Base-by-base conservation (phyloP, 2,329 filamentous ascomycete genomes). In the Cladophialophora immunda region DNA sequence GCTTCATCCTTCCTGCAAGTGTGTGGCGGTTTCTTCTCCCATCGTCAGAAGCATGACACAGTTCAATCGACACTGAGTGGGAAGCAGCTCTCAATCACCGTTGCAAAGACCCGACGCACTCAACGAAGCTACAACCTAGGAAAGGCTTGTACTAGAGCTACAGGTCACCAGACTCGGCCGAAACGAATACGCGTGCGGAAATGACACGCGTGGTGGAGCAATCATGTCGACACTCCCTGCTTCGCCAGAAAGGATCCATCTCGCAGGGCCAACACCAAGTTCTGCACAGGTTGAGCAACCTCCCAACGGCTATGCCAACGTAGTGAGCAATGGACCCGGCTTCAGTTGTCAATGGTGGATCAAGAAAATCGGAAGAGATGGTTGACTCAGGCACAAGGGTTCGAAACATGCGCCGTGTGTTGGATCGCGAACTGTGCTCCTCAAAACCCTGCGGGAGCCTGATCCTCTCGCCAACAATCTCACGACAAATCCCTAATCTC, bases 131-230 rank as follows among this genome's bases (percentile, higher is more conserved):
- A 75, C 81, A 15, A 74, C 81, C 62, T 83, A 83, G 71, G 79
- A 79, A 36, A 68, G 83, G 22, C 72, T 78, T 1, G 81, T 83
- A 64, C 80, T 81, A 72, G 80, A 81, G 8, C 83, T 83, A 57
- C 71, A 80, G 4, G 81, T 78, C 5, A 75, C 78, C 1, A 81
- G 77, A 2, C 83, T 83, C 53, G 82, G 83, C 57, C 73, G 77
- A 19, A 79, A 78, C 59, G 67, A 72, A 58, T 78, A 77, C 58
- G 71, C 82, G n/a, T 81, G 81, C 11, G 81, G 81, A 0, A 71
- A 13, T 13, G 13, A 34, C 32, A 34, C 13, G 32, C 2, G 7
- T 13, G 9, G 6, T 34, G 11, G 32, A 13, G 11, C 32, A 11
- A 34, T 6, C 6, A 45, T 9, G 17, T 19, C n/a, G 38, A 22